Percentiles rank a stretch among this genome's conserved stretches.
phyloP scores from a whole-genome alignment of 352 stramenopile genomes.

The Pythium graminicola region DNA sequence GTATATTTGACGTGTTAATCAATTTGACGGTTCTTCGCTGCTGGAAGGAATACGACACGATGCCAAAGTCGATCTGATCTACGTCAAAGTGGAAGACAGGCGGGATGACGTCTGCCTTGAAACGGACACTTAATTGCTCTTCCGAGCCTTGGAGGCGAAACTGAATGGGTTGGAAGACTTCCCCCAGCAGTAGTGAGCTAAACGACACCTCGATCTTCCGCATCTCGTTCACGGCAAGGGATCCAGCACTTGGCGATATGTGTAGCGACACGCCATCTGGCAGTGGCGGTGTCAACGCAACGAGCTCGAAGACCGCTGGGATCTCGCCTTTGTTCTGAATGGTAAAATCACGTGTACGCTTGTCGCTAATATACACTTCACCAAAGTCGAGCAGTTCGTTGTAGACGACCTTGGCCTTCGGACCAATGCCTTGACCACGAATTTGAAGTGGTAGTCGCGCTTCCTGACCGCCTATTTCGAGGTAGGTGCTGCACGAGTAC shows the following conservation, averaged over 20 bases:
- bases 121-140: conserved; percentile 67
- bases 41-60: conserved; percentile 88
- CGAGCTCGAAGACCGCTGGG: conserved; percentile 63
- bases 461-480: conserved; percentile 89
- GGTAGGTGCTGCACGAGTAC: conserved; percentile 77
- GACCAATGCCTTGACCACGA: conserved; percentile 87
- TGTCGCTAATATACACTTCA: conserved; percentile 91
- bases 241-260: conserved; percentile 43
- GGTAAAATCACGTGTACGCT: conserved; percentile 82
- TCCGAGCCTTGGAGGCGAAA: conserved; percentile 87
- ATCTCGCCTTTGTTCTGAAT: conserved; percentile 95
- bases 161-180: conserved; percentile 77
- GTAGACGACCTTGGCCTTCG: conserved; percentile 89
- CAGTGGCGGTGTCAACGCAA: conserved; percentile 32
- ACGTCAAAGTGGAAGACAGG: conserved; percentile 92
- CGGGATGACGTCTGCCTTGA: conserved; percentile 89
- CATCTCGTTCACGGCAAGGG: conserved; percentile 71
- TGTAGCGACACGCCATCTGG: conserved; percentile 31
- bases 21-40: conserved; percentile 73
- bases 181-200: conserved; percentile 77
- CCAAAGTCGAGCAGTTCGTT: conserved; percentile 93
- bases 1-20: conserved; percentile 92
- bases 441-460: conserved; percentile 86
- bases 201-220: conserved; percentile 85
- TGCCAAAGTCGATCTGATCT: conserved; percentile 88